A percentile compares a stretch with the other conserved stretches of the same genome.
These are phyloP conservation scores for Eucalyptus microcorys DNA, from an alignment of 345 rosid genomes.

Conservation along the genomic window DNA sequence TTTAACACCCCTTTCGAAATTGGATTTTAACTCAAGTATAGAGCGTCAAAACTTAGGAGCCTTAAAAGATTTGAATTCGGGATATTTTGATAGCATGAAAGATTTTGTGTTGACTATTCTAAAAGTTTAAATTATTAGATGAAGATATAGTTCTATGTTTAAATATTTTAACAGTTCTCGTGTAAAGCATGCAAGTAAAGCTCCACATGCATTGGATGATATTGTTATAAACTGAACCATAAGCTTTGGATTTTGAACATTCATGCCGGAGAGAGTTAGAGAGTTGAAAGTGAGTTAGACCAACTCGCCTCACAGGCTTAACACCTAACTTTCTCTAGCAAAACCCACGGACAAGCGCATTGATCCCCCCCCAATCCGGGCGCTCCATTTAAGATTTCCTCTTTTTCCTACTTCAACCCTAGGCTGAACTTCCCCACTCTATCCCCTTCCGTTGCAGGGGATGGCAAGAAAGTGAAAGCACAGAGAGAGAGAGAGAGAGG, in stretches of 20 bases:
- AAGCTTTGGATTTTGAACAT: background rate
- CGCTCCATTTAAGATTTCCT: background rate
- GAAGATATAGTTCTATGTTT: accelerated
- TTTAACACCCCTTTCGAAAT: accelerated
- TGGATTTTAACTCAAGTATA: too few relatives aligned
- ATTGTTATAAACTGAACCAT: background rate
- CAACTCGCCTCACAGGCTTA: background rate
- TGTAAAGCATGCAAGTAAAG: background rate
- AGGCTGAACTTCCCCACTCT: background rate
- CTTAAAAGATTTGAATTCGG: too few relatives aligned
- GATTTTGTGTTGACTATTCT: too few relatives aligned
- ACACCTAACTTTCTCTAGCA: background rate
- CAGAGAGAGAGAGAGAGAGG: too few relatives aligned
- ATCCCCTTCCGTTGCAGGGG: background rate
- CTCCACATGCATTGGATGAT: background rate
- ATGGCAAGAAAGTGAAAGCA: background rate
- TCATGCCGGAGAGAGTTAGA: background rate
- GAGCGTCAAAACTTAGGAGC: accelerated
- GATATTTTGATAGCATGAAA: too few relatives aligned
- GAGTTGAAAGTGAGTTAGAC: background rate
- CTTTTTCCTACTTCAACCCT: background rate
- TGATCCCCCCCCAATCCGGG: background rate
- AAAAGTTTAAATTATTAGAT: too few relatives aligned
- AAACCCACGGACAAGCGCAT: background rate
- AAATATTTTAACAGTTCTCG: accelerated